Evolutionary conservation across 768 basidiomycete genomes (phyloP), one percentile per base, ranked within the genome.

Genomic region (Russula sp.): DNA sequence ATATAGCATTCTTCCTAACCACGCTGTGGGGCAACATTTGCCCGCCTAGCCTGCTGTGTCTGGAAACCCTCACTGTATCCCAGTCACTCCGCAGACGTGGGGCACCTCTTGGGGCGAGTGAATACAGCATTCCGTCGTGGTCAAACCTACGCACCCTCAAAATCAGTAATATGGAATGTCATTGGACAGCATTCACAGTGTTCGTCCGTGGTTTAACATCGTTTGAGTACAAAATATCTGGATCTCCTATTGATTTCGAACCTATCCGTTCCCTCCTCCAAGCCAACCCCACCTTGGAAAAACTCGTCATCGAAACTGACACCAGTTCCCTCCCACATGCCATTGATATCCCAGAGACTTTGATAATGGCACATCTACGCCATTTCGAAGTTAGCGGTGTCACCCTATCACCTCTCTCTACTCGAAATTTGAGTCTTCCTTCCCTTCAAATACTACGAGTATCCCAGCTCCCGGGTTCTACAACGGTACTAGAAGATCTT

Each of bases 241-340:
- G 51, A 5, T 25, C 20, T 29, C 18, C 60, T n/a, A 39, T 68
- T 22, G 39, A 9, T 56, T 36, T 48, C 22, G 51, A 60, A 55
- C 39, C 2, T 13, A n/a, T 69, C 32, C 47, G 65, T 29, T 47
- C 8, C 52, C 32, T 73, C 43, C 52, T 74, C n/a, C 64, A 61
- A 32, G 49, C 46, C 18, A 70, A 72, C 51, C 58, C 59, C 18
- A 29, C 54, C 3, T 62, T 75, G 20, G 64, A 67, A 48, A 58
- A 45, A 29, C 48, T 74, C 16, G 54, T 65, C 25, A 7, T 64
- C n/a, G 22, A 58, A 45, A 11, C 50, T 5, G 16, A 25, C 20
- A 13, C 29, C 10, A 8, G n/a, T n/a, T 29, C 16, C 18, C 41
- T 9, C 13, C 2, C 22, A 2, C 13, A 34, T 7, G 7, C 9